Evolutionary conservation across 73 alveolate genomes (phyloP).

Genomic region (Tetrahymena borealis): DNA sequence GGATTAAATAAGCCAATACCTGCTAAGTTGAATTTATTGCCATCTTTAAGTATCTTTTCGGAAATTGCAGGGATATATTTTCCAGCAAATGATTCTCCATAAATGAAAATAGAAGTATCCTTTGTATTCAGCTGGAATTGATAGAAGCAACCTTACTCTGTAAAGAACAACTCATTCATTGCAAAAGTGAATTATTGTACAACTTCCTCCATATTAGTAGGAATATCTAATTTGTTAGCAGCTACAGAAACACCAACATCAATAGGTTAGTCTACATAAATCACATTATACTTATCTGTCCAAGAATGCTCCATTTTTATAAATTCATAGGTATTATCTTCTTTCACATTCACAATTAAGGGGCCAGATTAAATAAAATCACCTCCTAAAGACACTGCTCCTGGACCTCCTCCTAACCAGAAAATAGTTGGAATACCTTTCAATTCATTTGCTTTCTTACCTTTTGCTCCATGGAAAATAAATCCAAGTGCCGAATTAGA

Average conservation of each 20-base stretch:
- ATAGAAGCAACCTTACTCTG: constrained; percentile 1
- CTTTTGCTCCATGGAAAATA: constrained; percentile 26
- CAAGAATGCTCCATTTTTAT: not conserved
- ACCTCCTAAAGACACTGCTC: constrained; percentile 30
- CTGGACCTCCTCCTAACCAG: constrained; percentile 49
- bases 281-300: constrained; percentile 15
- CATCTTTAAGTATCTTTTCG: not conserved
- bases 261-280: constrained; percentile 26
- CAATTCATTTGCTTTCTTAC: not conserved
- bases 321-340: not conserved
- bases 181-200: constrained; percentile 10
- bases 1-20: not conserved
- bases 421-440: not conserved
- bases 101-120: constrained; percentile 43
- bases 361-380: constrained; percentile 26
- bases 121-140: not conserved
- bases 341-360: not conserved
- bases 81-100: constrained; percentile 97
- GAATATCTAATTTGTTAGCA: not conserved
- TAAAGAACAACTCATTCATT: not conserved
- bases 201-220: not conserved
- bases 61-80: constrained; percentile 73
- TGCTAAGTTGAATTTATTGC: not conserved
- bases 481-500: constrained; percentile 18
- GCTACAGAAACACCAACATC: constrained; percentile 15